phyloP scores from a whole-genome alignment of 2,329 filamentous ascomycete species.

The Teratosphaeria gauchensis region DNA sequence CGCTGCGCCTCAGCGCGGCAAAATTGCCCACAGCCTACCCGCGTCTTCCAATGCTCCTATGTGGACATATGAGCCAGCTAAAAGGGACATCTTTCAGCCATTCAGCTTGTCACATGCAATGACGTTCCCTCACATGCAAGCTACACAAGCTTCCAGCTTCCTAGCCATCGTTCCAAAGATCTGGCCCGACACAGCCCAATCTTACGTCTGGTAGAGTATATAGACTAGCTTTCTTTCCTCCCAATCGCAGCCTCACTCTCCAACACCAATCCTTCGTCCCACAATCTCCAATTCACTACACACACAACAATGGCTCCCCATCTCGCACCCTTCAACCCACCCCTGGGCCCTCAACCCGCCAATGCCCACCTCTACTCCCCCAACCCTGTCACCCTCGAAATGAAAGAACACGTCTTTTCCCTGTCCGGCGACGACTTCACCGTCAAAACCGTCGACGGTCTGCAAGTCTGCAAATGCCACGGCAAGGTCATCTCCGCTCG shows the following conservation, averaged over 20 bases:
- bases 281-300: background rate
- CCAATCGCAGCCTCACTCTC: background rate
- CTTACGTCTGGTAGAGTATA: background rate
- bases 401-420: conserved; percentile 54
- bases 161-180: background rate
- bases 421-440: conserved; percentile 56
- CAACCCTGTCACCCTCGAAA: conserved; percentile 37
- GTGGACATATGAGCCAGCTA: too few relatives aligned
- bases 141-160: background rate
- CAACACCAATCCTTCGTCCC: background rate
- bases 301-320: conserved; percentile 8
- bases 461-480: conserved; percentile 47
- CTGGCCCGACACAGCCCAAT: background rate
- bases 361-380: conserved; percentile 17
- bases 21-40: too few relatives aligned
- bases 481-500: conserved; percentile 46
- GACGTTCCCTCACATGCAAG: background rate
- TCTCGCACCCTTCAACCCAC: conserved; percentile 17
- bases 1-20: too few relatives aligned
- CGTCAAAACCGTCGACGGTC: conserved; percentile 46
- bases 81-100: too few relatives aligned
- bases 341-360: conserved; percentile 22
- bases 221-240: background rate
- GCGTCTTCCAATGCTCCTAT: too few relatives aligned
- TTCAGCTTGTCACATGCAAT: background rate